Evolutionary conservation across 257 asterid genomes (phyloP).

Genomic region (Solanum raphanifolium): DNA sequence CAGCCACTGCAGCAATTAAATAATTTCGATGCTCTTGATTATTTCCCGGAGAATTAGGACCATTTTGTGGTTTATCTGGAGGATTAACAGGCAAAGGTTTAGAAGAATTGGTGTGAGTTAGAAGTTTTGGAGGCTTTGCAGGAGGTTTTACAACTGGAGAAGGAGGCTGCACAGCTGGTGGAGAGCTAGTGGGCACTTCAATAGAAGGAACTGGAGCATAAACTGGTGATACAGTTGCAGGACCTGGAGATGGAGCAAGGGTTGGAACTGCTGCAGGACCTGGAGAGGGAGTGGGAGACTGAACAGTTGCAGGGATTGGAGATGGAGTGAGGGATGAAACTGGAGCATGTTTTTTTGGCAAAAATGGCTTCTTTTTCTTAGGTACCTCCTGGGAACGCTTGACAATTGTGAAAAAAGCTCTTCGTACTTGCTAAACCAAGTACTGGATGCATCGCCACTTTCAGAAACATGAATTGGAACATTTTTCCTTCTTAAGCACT

Average conservation of each 20-base stretch:
- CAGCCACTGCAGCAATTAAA: constrained; percentile 25
- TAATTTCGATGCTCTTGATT: constrained; percentile 4
- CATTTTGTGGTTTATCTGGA: constrained; percentile 8
- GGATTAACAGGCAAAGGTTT: background rate
- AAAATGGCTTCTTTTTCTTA: constrained; percentile 14
- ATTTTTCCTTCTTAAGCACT: constrained; percentile 29
- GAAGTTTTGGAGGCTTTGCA: constrained; percentile 10
- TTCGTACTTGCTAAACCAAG: constrained; percentile 10
- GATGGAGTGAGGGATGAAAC: background rate
- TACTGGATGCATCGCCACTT: background rate
- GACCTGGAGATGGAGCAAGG: constrained; percentile 8
- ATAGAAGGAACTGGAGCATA: constrained; percentile 8
- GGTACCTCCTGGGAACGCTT: constrained; percentile 51
- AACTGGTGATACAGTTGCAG: constrained; percentile 14
- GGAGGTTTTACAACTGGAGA: constrained; percentile 12
- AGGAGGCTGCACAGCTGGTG: constrained; percentile 10
- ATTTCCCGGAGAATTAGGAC: constrained; percentile 8
- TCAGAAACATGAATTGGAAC: constrained; percentile 1
- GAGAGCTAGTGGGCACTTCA: constrained; percentile 14
- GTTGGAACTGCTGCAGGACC: background rate
- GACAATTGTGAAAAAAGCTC: constrained; percentile 24
- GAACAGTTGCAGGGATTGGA: background rate
- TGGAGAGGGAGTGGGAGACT: background rate
- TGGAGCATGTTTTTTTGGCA: background rate
- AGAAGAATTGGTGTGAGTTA: background rate